These are phyloP conservation scores for Tuber indicum DNA, from an alignment of 495 filamentous ascomycete genomes.

Conservation along the genomic window DNA sequence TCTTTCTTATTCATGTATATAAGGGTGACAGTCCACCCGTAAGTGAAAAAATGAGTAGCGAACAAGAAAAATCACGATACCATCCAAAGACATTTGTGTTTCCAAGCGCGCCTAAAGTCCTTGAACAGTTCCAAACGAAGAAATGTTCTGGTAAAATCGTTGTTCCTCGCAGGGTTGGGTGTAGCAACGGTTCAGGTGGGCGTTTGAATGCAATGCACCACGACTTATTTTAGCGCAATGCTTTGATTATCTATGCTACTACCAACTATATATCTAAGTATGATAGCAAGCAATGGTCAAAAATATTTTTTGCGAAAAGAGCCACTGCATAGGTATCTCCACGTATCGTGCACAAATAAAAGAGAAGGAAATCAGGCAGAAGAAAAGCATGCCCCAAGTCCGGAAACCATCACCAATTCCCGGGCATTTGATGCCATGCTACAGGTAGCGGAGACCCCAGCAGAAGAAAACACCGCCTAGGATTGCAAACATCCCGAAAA, in stretches of 20 bases:
- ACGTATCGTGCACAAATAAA: background rate
- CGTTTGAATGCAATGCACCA: too few species aligned
- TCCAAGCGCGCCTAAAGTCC: too few species aligned
- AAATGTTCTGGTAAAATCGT: too few species aligned
- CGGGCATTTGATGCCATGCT: background rate
- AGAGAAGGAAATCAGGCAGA: background rate
- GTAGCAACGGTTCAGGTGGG: too few species aligned
- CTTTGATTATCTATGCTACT: background rate
- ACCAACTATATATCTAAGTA: background rate
- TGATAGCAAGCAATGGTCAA: background rate
- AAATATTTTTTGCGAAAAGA: background rate
- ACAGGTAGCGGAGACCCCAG: constrained; percentile 7
- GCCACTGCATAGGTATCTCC: background rate
- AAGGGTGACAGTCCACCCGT: too few species aligned
- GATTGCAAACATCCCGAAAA: constrained; percentile 22
- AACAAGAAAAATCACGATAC: too few species aligned
- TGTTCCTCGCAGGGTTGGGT: too few species aligned
- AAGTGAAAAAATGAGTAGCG: too few species aligned
- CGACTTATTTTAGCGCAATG: background rate
- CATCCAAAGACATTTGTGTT: too few species aligned
- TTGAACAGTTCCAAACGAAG: too few species aligned
- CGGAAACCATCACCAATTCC: background rate
- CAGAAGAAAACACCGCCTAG: background rate
- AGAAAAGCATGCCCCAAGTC: background rate
- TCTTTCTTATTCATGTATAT: too few species aligned